Evolutionary conservation across 1,284 basidiomycete species (phyloP).

Genomic region (Xerocomus nothofagi): DNA sequence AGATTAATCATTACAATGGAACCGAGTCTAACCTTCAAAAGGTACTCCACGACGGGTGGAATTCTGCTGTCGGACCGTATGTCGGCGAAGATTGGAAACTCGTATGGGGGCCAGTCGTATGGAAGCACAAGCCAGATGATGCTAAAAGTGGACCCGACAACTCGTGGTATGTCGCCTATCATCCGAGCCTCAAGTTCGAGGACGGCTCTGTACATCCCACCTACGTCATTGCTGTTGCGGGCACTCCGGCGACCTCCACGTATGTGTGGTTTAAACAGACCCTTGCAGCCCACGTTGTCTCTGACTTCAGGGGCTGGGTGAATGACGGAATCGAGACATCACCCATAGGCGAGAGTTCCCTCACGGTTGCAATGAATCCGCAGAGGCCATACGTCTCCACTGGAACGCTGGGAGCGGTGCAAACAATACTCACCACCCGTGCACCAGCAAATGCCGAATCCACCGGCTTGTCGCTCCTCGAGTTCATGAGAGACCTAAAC

Average conservation of each 20-base stretch:
- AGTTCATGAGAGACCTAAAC: constrained; percentile 6
- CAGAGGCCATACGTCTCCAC: constrained; percentile 5
- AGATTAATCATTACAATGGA: not conserved
- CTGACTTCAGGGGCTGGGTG: constrained; percentile 17
- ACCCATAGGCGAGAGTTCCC: no score
- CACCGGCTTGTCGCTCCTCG: constrained; percentile 7
- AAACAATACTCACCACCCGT: constrained; percentile 7
- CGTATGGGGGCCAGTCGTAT: constrained; percentile 20
- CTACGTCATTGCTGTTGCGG: constrained; percentile 16
- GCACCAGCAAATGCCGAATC: not conserved
- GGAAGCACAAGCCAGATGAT: constrained; percentile 14
- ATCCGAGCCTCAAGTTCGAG: constrained; percentile 17
- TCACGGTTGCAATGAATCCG: no score
- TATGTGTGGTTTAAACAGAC: constrained; percentile 6
- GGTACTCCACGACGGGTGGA: not conserved
- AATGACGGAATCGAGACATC: not conserved
- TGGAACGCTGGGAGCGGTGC: not conserved
- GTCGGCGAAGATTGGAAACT: constrained; percentile 5
- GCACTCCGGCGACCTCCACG: constrained; percentile 4
- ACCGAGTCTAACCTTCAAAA: constrained; percentile 2
- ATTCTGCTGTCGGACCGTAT: not conserved
- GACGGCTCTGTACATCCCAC: constrained; percentile 10
- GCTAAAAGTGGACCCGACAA: constrained; percentile 15
- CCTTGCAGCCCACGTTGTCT: constrained; percentile 8
- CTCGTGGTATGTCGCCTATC: constrained; percentile 16